Evolutionary conservation across 345 rosid genomes (phyloP).

Genomic region (Melastoma malabathricum): DNA sequence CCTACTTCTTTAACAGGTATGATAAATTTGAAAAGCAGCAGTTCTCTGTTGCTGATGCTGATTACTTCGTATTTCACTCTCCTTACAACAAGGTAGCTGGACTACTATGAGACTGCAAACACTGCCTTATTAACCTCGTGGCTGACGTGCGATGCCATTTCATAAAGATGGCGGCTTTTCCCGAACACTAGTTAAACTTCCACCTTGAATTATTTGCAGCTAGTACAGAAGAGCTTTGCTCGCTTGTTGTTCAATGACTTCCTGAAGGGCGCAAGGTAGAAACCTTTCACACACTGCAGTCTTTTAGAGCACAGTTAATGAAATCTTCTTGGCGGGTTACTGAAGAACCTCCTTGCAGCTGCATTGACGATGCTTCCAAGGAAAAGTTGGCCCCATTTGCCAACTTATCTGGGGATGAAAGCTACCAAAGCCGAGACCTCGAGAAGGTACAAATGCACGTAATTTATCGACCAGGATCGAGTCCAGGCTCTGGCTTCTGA

Average conservation of each 20-base stretch:
- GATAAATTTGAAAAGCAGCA: slow-evolving; percentile 77
- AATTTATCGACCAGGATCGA: too few species aligned
- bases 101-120: neutral
- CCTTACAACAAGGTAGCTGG: slow-evolving; percentile 89
- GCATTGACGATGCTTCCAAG: slow-evolving; percentile 58
- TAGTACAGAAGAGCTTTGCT: slow-evolving; percentile 98
- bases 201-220: slow-evolving; percentile 39
- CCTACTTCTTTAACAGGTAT: slow-evolving; percentile 29
- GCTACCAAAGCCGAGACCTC: slow-evolving; percentile 95
- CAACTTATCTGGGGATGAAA: slow-evolving; percentile 59
- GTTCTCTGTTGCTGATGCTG: slow-evolving; percentile 69
- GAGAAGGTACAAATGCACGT: slow-evolving; percentile 46
- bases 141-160: too few species aligned
- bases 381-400: slow-evolving; percentile 79
- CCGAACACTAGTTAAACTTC: slow-evolving; percentile 2
- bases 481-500: too few species aligned
- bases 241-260: slow-evolving; percentile 79
- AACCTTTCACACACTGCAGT: slow-evolving; percentile 2
- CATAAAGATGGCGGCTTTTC: too few species aligned
- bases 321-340: neutral
- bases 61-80: slow-evolving; percentile 83
- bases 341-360: slow-evolving; percentile 26
- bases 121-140: neutral
- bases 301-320: neutral
- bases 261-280: slow-evolving; percentile 71